These are phyloP conservation scores for Lignosus rhinocerotis DNA, from an alignment of 1,284 basidiomycete species.

Conservation along the genomic window DNA sequence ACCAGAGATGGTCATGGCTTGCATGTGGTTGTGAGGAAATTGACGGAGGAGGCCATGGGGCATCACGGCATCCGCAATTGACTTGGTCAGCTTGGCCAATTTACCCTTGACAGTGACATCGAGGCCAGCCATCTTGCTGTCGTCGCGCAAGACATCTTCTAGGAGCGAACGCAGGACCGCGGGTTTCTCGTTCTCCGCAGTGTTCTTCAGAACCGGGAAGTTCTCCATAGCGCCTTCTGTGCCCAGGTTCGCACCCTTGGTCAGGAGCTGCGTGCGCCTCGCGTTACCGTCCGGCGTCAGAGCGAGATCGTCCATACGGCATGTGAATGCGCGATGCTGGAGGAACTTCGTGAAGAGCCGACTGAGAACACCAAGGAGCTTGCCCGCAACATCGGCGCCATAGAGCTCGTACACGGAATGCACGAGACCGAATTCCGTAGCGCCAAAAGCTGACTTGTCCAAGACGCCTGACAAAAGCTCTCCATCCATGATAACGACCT, in stretches of 20 bases:
- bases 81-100: slow-evolving; percentile 83
- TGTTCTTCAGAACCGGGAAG: slow-evolving; percentile 69
- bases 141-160: slow-evolving; percentile 95
- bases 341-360: slow-evolving; percentile 96
- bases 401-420: slow-evolving; percentile 99
- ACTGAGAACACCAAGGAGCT: slow-evolving; percentile 90
- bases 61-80: slow-evolving; percentile 88
- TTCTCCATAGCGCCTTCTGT: slow-evolving; percentile 89
- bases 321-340: slow-evolving; percentile 96
- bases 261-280: slow-evolving; percentile 70
- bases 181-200: slow-evolving; percentile 52
- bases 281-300: slow-evolving; percentile 84
- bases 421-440: slow-evolving; percentile 93
- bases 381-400: slow-evolving; percentile 87
- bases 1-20: slow-evolving; percentile 97
- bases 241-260: slow-evolving; percentile 72
- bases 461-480: slow-evolving; percentile 92
- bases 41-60: slow-evolving; percentile 88
- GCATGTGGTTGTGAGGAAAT: slow-evolving; percentile 99
- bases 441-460: slow-evolving; percentile 98
- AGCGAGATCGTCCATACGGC: slow-evolving; percentile 97
- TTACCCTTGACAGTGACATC: slow-evolving; percentile 91
- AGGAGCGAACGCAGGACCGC: slow-evolving; percentile 61
- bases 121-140: slow-evolving; percentile 95
- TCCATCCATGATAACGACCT: slow-evolving; percentile 90